Evolutionary conservation across 2,329 filamentous ascomycete genomes (phyloP).

Genomic region (Pseudopithomyces maydicus): DNA sequence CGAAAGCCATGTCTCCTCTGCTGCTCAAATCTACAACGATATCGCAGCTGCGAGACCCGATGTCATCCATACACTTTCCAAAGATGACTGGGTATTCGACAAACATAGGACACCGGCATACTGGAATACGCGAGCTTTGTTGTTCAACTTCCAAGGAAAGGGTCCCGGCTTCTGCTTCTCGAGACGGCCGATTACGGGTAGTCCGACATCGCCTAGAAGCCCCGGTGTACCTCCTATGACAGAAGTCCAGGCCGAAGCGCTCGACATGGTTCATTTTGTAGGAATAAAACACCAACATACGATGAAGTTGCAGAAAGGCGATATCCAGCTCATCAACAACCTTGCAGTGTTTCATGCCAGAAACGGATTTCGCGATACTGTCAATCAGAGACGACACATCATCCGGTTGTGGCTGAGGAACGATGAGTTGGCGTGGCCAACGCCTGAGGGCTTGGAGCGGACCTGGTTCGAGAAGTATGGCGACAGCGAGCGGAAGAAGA

Average conservation of each 20-base stretch:
- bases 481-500: slow-evolving; percentile 4
- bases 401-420: background rate
- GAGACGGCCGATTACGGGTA: background rate
- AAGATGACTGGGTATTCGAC: background rate
- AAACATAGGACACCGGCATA: background rate
- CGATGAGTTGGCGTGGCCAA: background rate
- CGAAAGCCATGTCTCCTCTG: background rate
- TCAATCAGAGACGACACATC: background rate
- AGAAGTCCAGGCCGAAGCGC: slow-evolving; percentile 46
- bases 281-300: slow-evolving; percentile 40
- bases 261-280: slow-evolving; percentile 48
- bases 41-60: background rate
- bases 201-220: background rate
- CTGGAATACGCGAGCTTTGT: background rate
- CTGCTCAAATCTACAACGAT: background rate
- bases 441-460: background rate
- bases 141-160: background rate
- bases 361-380: background rate
- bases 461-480: background rate
- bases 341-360: slow-evolving; percentile 52
- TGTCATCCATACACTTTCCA: background rate
- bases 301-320: slow-evolving; percentile 40
- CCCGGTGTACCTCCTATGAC: slow-evolving; percentile 13
- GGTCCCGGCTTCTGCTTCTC: background rate
- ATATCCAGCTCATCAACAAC: slow-evolving; percentile 56